Base-by-base conservation (phyloP, 2,329 filamentous ascomycete species). In the Sclerotinia minor region DNA sequence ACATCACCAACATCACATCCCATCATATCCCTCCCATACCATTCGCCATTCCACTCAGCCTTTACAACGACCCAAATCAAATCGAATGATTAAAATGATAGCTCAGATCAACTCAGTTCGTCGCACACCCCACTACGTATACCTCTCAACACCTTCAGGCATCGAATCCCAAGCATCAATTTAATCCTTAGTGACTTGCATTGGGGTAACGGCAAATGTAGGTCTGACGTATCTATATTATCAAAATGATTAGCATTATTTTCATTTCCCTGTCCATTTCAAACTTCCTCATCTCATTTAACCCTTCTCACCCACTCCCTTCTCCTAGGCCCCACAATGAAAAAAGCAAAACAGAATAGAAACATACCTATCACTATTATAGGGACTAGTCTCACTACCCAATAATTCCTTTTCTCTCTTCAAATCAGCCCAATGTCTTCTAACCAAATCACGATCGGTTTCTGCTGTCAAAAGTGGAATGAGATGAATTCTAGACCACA, bases 401-500 rank as follows among this genome's bases (percentile, higher is more conserved):
- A 98, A 78, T 72, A 99, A 82, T 81, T 93, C 90, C 86, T 94
- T 92, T 86, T 98, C 95, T 73, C 95, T 87, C 73, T 88, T 89
- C 85, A 92, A 88, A 80, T 96, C 92, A 68, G 95, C 95, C 73
- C 90, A 86, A 80, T 94, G 87, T 77, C 94, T 85, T 73, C 95
- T 87, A 71, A 97, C 94, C 79, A 94, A 90, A 81, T 99, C 95
- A 70, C 95, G 90, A 83, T 99, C 95, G 80, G 97, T 93, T 79
- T 99, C 95, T 67, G 95, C 95, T 79, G 98, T 94, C 72, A 99
- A 87, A 71, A 97, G 83, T 68, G 95, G 95, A 77, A 94, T 95
- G 72, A 99, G 85, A 81, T 98, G 88, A 81, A 99, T 96, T 78
- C 95, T 90, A 70, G 92, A 88, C 95, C 95, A 99, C 87, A 97